Evolutionary conservation across 148 eudicot genomes (phyloP).

Genomic region (Talinum fruticosum): DNA sequence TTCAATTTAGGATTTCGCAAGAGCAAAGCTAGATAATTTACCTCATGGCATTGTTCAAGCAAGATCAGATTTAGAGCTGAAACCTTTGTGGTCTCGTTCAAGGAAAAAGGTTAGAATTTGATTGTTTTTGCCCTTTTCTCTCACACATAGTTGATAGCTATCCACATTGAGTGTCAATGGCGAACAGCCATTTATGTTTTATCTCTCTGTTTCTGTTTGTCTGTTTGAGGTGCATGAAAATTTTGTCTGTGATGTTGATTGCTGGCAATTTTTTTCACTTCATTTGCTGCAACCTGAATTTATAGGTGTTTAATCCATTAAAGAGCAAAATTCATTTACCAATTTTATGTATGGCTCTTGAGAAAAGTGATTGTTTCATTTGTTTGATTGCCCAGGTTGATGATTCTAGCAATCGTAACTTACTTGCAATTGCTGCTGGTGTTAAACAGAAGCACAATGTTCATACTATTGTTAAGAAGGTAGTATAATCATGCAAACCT

Average conservation of each 20-base stretch:
- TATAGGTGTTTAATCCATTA: background rate
- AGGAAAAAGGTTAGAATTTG: slow-evolving; percentile 49
- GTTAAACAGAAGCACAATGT: slow-evolving; percentile 77
- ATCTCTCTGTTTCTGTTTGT: background rate
- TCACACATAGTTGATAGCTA: background rate
- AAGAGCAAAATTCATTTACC: background rate
- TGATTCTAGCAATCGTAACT: slow-evolving; percentile 42
- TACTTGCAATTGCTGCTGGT: slow-evolving; percentile 93
- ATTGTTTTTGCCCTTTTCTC: background rate
- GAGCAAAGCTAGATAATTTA: slow-evolving; percentile 45
- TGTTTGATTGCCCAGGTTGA: slow-evolving; percentile 59
- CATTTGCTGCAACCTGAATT: background rate
- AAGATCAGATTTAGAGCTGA: slow-evolving; percentile 81
- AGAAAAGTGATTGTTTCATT: slow-evolving; percentile 3
- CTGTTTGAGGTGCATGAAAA: background rate
- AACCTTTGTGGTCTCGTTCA: slow-evolving; percentile 68
- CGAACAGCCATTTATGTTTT: background rate
- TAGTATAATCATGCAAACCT: slow-evolving; percentile 14
- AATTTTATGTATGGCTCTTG: background rate
- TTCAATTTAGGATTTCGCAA: slow-evolving; percentile 38
- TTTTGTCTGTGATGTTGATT: background rate
- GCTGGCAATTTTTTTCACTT: background rate
- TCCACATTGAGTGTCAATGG: background rate
- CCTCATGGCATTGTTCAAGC: slow-evolving; percentile 77
- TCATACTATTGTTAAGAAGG: slow-evolving; percentile 76